These are phyloP conservation scores for Rhizopus sp. DNA, from an alignment of 371 early-diverging fungal species.

Conservation along the genomic window DNA sequence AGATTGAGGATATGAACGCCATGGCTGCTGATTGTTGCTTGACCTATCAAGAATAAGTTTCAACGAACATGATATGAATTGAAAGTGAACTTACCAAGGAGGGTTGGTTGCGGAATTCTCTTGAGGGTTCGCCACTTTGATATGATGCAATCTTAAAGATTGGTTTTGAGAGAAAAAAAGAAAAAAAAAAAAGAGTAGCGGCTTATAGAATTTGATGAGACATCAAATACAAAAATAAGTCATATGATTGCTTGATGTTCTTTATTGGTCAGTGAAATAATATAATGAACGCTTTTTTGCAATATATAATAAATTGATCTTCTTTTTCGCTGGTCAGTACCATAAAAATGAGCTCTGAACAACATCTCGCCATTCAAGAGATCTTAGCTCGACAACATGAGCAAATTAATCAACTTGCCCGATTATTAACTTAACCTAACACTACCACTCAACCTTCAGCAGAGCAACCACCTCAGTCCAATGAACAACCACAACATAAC, in stretches of 20 bases:
- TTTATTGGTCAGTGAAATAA: slow-evolving; percentile 11
- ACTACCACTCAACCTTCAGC: slow-evolving; percentile 13
- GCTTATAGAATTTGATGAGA: slow-evolving; percentile 9
- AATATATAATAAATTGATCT: slow-evolving; percentile 10
- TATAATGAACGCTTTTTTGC: background rate
- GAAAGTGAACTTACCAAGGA: slow-evolving; percentile 21
- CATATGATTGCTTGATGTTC: slow-evolving; percentile 12
- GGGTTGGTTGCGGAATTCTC: slow-evolving; percentile 22
- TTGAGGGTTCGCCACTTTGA: slow-evolving; percentile 30
- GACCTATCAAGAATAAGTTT: slow-evolving; percentile 15
- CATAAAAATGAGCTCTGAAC: slow-evolving; percentile 6
- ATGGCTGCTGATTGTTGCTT: slow-evolving; percentile 14
- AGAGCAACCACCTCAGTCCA: slow-evolving; percentile 1
- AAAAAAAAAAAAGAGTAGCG: slow-evolving; percentile 1
- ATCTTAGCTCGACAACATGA: slow-evolving; percentile 1
- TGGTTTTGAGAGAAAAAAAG: slow-evolving; percentile 3
- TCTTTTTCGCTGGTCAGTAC: slow-evolving; percentile 16
- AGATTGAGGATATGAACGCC: slow-evolving; percentile 24
- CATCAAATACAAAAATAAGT: slow-evolving; percentile 11
- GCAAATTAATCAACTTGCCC: slow-evolving; percentile 5
- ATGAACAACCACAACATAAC: background rate
- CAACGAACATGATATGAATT: background rate
- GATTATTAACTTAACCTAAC: no score
- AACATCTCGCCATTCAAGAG: no score
- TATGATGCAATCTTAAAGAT: background rate